phyloP scores from a whole-genome alignment of 768 basidiomycete genomes.

The Sporobolomyces roseus region DNA sequence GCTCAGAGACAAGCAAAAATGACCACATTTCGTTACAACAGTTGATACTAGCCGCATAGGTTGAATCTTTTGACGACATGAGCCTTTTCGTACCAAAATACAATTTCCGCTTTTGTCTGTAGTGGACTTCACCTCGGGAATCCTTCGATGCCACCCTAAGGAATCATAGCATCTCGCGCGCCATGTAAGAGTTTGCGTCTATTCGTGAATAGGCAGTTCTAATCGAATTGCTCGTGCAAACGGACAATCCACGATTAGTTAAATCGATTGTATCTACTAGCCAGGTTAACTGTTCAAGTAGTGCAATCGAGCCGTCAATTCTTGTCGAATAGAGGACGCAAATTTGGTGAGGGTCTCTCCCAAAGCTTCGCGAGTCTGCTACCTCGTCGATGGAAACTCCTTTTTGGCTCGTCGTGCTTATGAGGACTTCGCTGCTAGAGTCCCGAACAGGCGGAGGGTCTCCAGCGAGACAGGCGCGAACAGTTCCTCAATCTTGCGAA shows the following conservation, averaged over 20 bases:
- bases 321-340: slow-evolving; percentile 37
- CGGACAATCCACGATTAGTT: slow-evolving; percentile 7
- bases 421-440: background rate
- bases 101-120: no score
- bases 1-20: no score
- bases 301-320: slow-evolving; percentile 13
- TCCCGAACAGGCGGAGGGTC: no score
- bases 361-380: slow-evolving; percentile 22
- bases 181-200: slow-evolving; percentile 18
- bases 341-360: slow-evolving; percentile 23
- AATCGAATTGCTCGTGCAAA: slow-evolving; percentile 13
- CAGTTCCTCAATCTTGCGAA: no score
- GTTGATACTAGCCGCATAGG: no score
- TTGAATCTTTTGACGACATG: no score
- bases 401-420: slow-evolving; percentile 7
- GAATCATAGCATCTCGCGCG: slow-evolving; percentile 25
- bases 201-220: slow-evolving; percentile 27
- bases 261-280: slow-evolving; percentile 7
- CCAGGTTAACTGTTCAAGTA: slow-evolving; percentile 27
- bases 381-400: slow-evolving; percentile 32
- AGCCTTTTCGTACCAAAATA: no score
- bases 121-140: slow-evolving; percentile 19
- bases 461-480: no score
- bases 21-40: no score
- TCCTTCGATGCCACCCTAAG: slow-evolving; percentile 7